Percentiles rank a stretch among this genome's conserved stretches.
These are phyloP conservation scores for Tephrocybe sp. DNA, from an alignment of 768 basidiomycete species.

Conservation along the genomic window DNA sequence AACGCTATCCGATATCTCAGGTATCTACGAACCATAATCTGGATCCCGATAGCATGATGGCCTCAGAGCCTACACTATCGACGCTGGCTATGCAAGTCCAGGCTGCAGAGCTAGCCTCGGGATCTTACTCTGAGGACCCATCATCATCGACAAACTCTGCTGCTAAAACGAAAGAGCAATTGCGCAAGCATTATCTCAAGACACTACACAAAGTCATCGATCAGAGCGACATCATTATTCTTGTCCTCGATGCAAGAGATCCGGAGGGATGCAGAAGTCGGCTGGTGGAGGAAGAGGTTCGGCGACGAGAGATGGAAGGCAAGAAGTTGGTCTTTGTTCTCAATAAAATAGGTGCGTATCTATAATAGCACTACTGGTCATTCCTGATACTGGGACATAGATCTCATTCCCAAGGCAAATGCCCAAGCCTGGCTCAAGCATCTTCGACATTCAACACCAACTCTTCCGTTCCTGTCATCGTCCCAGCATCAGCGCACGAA, in stretches of 20 bases:
- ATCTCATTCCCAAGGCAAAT: slow-evolving; percentile 86
- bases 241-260: slow-evolving; percentile 91
- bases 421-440: slow-evolving; percentile 89
- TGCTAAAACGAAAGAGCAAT: slow-evolving; percentile 65
- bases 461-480: slow-evolving; percentile 85
- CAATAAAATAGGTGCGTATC: slow-evolving; percentile 85
- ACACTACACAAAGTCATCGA: slow-evolving; percentile 91
- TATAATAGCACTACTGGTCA: background rate
- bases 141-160: slow-evolving; percentile 29
- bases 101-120: slow-evolving; percentile 31
- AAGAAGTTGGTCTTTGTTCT: slow-evolving; percentile 92
- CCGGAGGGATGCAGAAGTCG: slow-evolving; percentile 92
- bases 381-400: slow-evolving; percentile 35
- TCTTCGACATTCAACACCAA: slow-evolving; percentile 90
- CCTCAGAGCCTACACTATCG: slow-evolving; percentile 62
- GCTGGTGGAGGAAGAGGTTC: slow-evolving; percentile 92
- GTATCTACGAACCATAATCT: slow-evolving; percentile 23
- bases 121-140: slow-evolving; percentile 23
- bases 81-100: slow-evolving; percentile 55
- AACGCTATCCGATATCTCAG: slow-evolving; percentile 1
- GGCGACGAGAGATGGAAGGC: slow-evolving; percentile 79
- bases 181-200: slow-evolving; percentile 73
- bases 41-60: slow-evolving; percentile 68
- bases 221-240: slow-evolving; percentile 86
- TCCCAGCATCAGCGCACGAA: slow-evolving; percentile 79